phyloP scores from a whole-genome alignment of 208 protist species.

The Leishmania martiniquensis region DNA sequence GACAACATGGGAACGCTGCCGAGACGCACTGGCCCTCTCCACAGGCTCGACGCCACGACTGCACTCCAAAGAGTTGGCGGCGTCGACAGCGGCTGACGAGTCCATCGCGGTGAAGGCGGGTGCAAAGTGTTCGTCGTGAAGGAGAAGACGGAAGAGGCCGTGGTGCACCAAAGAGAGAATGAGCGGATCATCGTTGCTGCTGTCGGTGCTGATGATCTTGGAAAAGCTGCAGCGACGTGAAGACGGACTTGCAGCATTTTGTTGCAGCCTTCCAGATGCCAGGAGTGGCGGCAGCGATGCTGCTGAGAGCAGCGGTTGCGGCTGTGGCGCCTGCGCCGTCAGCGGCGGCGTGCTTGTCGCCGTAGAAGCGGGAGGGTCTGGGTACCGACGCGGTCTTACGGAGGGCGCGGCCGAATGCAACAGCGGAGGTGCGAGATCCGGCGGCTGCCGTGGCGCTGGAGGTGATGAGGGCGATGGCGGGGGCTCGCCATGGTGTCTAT shows the following conservation, averaged over 20 bases:
- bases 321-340: neutral
- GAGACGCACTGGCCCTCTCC: neutral
- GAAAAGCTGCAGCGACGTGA: neutral
- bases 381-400: neutral
- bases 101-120: constrained; percentile 26
- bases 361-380: neutral
- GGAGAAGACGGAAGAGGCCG: constrained; percentile 46
- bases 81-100: neutral
- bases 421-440: neutral
- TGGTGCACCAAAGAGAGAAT: constrained; percentile 40
- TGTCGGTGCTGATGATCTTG: neutral
- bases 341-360: neutral
- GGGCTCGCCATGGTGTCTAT: neutral
- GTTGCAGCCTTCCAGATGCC: neutral
- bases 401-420: neutral
- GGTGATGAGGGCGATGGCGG: neutral
- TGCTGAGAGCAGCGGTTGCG: neutral
- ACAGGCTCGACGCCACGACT: neutral
- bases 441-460: neutral
- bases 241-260: neutral
- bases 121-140: constrained; percentile 38
- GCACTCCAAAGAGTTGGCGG: neutral
- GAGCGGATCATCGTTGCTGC: constrained; percentile 8
- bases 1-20: constrained; percentile 15
- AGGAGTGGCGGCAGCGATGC: neutral